Conservation (phyloP, 805 yeast genomes). For the Isabelozyma pseudorhagii region DNA sequence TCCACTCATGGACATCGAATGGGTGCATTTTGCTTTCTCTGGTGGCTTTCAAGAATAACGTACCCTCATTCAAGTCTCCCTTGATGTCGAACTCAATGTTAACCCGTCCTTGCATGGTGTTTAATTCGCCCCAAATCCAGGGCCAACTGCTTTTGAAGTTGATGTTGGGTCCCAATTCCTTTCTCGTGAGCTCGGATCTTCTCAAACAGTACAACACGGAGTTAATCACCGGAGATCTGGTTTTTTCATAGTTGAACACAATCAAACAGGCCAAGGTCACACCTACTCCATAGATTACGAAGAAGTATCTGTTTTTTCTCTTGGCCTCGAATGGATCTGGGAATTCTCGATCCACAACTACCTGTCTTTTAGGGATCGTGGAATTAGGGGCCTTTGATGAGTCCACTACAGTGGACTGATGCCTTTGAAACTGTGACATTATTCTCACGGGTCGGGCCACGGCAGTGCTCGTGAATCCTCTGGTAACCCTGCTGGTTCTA, state of each 20-base stretch:
- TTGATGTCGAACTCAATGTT: slow-evolving; percentile 67
- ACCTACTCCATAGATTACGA: slow-evolving; percentile 43
- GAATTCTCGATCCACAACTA: slow-evolving; percentile 68
- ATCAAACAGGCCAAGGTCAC: slow-evolving; percentile 41
- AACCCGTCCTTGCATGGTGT: slow-evolving; percentile 78
- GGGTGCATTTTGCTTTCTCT: slow-evolving; percentile 56
- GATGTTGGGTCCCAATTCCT: slow-evolving; percentile 69
- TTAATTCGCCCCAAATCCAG: slow-evolving; percentile 84
- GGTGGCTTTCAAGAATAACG: slow-evolving; percentile 66
- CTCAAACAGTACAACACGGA: slow-evolving; percentile 85
- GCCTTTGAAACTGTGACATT: too few relatives aligned
- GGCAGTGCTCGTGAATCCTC: too few relatives aligned
- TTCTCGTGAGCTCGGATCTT: slow-evolving; percentile 63
- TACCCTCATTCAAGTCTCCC: slow-evolving; percentile 59
- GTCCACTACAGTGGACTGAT: too few relatives aligned
- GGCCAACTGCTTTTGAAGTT: slow-evolving; percentile 75
- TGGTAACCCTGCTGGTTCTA: too few relatives aligned
- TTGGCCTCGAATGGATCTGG: slow-evolving; percentile 73
- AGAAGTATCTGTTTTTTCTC: slow-evolving; percentile 50
- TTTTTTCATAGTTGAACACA: slow-evolving; percentile 90
- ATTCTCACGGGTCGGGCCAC: too few relatives aligned
- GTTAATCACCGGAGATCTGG: slow-evolving; percentile 82
- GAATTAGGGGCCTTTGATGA: background rate
- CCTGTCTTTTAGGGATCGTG: background rate
- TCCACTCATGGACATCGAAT: slow-evolving; percentile 32